phyloP scores from a whole-genome alignment of 2,329 filamentous ascomycete genomes.

The Beauveria sp. region DNA sequence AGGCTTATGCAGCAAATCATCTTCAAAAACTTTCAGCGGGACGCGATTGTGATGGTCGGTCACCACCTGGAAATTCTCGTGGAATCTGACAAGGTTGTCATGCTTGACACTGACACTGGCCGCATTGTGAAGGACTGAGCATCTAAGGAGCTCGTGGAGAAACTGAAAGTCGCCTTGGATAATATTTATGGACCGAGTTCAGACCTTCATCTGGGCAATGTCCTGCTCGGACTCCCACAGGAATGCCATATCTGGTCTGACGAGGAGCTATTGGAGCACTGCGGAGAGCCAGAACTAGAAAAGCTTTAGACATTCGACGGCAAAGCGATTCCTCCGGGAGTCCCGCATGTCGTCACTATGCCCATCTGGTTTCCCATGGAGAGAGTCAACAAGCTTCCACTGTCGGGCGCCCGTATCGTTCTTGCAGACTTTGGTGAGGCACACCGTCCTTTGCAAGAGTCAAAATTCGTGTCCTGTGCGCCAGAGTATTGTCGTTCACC shows the following conservation, averaged over 20 bases:
- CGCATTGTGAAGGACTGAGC: too few relatives aligned
- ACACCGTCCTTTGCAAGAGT: constrained; percentile 18
- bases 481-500: constrained; percentile 12
- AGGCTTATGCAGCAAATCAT: too few relatives aligned
- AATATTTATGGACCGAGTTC: background rate
- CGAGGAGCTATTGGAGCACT: constrained; percentile 23
- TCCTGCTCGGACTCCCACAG: constrained; percentile 8
- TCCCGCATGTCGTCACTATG: background rate
- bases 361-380: background rate
- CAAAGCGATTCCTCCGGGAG: background rate
- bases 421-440: constrained; percentile 28
- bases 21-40: too few relatives aligned
- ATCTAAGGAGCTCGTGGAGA: too few relatives aligned
- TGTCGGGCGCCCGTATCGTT: constrained; percentile 21
- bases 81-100: too few relatives aligned
- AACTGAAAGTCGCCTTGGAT: too few relatives aligned
- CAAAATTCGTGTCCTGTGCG: constrained; percentile 14
- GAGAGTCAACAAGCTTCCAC: background rate
- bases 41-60: too few relatives aligned
- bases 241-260: constrained; percentile 21
- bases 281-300: constrained; percentile 23
- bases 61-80: too few relatives aligned
- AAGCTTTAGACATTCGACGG: constrained; percentile 18
- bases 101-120: too few relatives aligned
- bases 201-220: constrained; percentile 19